Evolutionary conservation across 768 basidiomycete species (phyloP), one percentile per base, ranked within the genome.

Genomic region (Mycena albidolilacea): DNA sequence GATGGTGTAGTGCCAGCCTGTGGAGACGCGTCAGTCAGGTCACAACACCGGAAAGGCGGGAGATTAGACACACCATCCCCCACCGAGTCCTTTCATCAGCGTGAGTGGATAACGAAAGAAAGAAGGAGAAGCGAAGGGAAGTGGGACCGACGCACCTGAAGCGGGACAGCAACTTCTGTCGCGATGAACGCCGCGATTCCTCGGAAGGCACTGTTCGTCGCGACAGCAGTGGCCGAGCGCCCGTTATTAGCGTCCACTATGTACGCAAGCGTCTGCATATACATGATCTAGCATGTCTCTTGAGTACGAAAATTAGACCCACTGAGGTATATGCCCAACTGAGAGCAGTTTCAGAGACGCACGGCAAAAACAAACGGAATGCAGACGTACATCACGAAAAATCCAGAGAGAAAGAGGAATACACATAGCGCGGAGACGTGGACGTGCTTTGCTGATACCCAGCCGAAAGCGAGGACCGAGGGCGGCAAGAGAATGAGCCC

Each of bases 211-310:
- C 92, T 93, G 80, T 97, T 97, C 39, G 87, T 83, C 0, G 95
- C 95, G 9, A 90, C 89, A 0, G 93, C 95, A 3, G 90, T 89
- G 5, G 92, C 90, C 2, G 94, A 94, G 38, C 93, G 88, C 9
- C 96, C 96, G 8, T 86, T 85, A 79, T 97, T 98, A 7, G 95
- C 90, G 76, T 98, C 96, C 17, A 97, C 95, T 43, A 97, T 86
- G 77, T 96, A 97, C 0, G 96, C 93, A 38, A 97, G 82, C 0
- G 93, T 92, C 62, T 30, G 3, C 30, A 30, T 30, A 30, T 30
- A 30, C 30, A 30, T 30, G 2, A 30, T 30, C 30, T 30, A 30
- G 30, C 30, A 3, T 30, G 30, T 30, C 30, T 30, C 30, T 30
- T 30, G 30, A 3, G 30, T 30, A 30, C 30, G 30, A 30, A 30